Evolutionary conservation across 1,139 yeast genomes (phyloP).

Genomic region (Yamadazyma songkhlaensis): DNA sequence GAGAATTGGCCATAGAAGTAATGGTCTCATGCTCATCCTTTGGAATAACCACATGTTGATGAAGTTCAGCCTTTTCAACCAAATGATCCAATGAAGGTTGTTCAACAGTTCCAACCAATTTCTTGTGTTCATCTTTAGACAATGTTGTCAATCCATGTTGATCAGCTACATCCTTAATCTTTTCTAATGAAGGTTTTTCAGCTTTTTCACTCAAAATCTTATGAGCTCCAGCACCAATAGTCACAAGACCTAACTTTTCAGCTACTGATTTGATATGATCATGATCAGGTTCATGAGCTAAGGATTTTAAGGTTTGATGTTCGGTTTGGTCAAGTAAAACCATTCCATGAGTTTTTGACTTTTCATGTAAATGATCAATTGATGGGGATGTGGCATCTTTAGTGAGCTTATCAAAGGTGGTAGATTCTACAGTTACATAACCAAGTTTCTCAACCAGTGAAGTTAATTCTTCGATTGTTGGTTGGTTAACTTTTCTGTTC

Average conservation of each 20-base stretch:
- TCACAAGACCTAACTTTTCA: conserved; percentile 10
- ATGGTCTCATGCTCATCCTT: conserved; percentile 11
- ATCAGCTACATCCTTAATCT: conserved; percentile 12
- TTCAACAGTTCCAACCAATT: conserved; percentile 16
- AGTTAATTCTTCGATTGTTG: conserved; percentile 15
- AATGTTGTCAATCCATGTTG: conserved; percentile 14
- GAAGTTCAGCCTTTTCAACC: conserved; percentile 20
- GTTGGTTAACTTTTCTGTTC: conserved; percentile 14
- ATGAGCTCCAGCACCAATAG: conserved; percentile 11
- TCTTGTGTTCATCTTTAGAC: conserved; percentile 14
- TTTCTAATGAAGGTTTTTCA: conserved; percentile 15
- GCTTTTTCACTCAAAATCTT: conserved; percentile 14
- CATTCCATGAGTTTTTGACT: conserved; percentile 18
- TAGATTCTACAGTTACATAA: conserved; percentile 8
- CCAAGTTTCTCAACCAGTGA: conserved; percentile 12
- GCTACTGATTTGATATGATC: conserved; percentile 18
- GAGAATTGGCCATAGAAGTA: conserved; percentile 19
- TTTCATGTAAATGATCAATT: conserved; percentile 23
- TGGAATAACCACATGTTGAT: conserved; percentile 9
- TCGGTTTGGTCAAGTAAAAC: conserved; percentile 14
- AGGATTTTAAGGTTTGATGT: conserved; percentile 16
- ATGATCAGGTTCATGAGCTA: conserved; percentile 16
- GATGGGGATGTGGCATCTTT: conserved; percentile 21
- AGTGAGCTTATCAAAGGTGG: conserved; percentile 8
- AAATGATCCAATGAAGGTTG: conserved; percentile 27